Evolutionary conservation across 2,329 filamentous ascomycete species (phyloP).

Genomic region (Graphiopsis chlorocephala): DNA sequence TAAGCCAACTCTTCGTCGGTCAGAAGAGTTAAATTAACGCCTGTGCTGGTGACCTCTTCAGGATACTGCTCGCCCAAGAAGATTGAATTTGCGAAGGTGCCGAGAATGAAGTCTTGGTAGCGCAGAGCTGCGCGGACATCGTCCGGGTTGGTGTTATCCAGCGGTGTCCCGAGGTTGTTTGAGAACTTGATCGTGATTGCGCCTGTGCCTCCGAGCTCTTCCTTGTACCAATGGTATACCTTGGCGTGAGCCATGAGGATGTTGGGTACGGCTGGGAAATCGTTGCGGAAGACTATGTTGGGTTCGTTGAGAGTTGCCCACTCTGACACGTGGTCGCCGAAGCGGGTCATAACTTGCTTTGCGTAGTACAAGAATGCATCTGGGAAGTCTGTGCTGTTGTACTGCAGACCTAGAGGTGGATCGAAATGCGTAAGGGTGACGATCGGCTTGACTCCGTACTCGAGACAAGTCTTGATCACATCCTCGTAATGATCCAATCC

Average conservation of each 20-base stretch:
- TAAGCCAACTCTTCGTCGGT: constrained; percentile 40
- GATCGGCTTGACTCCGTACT: constrained; percentile 44
- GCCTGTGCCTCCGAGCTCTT: constrained; percentile 50
- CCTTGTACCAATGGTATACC: constrained; percentile 47
- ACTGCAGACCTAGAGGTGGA: constrained; percentile 34
- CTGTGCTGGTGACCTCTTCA: constrained; percentile 41
- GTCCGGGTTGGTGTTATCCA: constrained; percentile 34
- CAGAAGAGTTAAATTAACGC: constrained; percentile 47
- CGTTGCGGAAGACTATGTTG: constrained; percentile 23
- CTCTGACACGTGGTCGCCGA: constrained; percentile 36
- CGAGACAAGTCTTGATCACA: constrained; percentile 43
- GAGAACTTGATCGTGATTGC: constrained; percentile 50
- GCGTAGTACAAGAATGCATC: constrained; percentile 39
- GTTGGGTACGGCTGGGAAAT: constrained; percentile 32
- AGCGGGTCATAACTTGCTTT: constrained; percentile 35
- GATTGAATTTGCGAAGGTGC: constrained; percentile 53
- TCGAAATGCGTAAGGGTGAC: constrained; percentile 48
- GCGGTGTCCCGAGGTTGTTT: constrained; percentile 37
- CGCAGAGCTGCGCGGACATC: constrained; percentile 31
- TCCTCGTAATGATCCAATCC: constrained; percentile 48
- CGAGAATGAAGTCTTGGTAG: constrained; percentile 32
- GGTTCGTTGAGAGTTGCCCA: constrained; percentile 43
- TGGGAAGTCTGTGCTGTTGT: constrained; percentile 32
- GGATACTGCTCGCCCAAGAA: constrained; percentile 52
- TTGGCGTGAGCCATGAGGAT: constrained; percentile 23